phyloP scores from a whole-genome alignment of 192 early-diverging fungal genomes.

The Coemansia furcata region DNA sequence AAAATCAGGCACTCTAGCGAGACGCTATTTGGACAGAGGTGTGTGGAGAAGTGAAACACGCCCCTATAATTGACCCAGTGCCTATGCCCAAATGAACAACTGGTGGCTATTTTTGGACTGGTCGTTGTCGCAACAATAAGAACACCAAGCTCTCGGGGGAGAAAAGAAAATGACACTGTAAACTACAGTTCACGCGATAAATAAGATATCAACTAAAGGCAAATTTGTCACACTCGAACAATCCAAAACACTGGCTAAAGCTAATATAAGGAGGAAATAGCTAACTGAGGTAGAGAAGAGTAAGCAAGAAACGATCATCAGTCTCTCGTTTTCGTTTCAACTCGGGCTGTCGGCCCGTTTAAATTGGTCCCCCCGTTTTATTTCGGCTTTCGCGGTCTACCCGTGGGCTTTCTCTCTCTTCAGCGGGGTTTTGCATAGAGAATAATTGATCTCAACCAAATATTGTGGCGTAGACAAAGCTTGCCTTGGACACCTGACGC shows the following conservation, averaged over 20 bases:
- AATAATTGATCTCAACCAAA: background rate
- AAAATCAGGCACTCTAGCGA: slow-evolving; percentile 4
- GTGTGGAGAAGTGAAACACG: slow-evolving; percentile 6
- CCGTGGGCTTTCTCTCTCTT: background rate
- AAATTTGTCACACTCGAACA: background rate
- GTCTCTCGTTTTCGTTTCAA: background rate
- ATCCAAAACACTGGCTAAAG: background rate
- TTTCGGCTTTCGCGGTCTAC: background rate
- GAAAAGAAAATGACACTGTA: background rate
- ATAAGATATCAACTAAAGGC: background rate
- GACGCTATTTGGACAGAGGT: background rate
- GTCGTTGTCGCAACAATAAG: background rate
- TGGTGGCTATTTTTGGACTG: background rate
- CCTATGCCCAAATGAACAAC: background rate
- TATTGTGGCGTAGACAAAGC: slow-evolving; percentile 2
- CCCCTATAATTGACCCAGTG: background rate
- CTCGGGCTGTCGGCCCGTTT: slow-evolving; percentile 3
- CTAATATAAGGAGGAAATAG: background rate
- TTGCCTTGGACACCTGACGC: background rate
- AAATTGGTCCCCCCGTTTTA: background rate
- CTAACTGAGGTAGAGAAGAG: background rate
- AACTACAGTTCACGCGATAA: background rate
- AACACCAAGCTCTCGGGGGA: background rate
- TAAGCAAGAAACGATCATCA: slow-evolving; percentile 1
- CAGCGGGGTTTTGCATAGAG: background rate